Conservation (phyloP, 139 green algal species). For the Parachlorella kessleri region DNA sequence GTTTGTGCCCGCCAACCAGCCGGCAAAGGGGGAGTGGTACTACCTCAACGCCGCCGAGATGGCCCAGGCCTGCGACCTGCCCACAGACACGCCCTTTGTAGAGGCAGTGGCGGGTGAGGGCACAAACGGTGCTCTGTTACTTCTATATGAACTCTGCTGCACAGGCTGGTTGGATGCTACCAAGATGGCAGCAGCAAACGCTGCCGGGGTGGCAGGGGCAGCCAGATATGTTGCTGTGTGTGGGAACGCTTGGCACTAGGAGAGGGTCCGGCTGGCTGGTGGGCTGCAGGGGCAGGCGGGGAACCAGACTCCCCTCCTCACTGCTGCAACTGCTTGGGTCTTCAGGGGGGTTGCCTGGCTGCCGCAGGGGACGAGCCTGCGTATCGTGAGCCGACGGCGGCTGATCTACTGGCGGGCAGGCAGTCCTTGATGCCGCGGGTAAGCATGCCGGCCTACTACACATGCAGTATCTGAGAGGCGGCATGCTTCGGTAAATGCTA, state of each 20-base stretch:
- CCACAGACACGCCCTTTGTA: conserved; percentile 56
- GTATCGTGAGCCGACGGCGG: neutral
- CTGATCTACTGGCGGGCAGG: neutral
- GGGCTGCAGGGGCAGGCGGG: too few species aligned
- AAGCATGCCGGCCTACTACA: too few species aligned
- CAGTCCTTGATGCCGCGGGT: neutral
- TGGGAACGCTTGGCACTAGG: neutral
- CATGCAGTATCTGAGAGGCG: too few species aligned
- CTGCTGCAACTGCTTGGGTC: too few species aligned
- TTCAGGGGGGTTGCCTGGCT: too few species aligned
- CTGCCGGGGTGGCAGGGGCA: neutral
- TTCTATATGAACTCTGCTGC: neutral
- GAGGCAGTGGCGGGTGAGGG: conserved; percentile 39
- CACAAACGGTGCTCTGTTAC: neutral
- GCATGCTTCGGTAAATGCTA: too few species aligned
- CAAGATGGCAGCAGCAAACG: neutral
- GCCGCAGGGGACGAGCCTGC: neutral
- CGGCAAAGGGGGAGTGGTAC: conserved; percentile 44
- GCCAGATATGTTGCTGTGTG: neutral
- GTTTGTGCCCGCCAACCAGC: conserved; percentile 78
- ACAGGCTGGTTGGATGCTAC: neutral
- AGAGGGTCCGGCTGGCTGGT: neutral
- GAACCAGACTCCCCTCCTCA: too few species aligned
- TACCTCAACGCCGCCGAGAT: conserved; percentile 71
- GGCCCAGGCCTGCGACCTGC: conserved; percentile 45